Evolutionary conservation across 805 yeast genomes (phyloP).

Genomic region (Saturnispora sekii): DNA sequence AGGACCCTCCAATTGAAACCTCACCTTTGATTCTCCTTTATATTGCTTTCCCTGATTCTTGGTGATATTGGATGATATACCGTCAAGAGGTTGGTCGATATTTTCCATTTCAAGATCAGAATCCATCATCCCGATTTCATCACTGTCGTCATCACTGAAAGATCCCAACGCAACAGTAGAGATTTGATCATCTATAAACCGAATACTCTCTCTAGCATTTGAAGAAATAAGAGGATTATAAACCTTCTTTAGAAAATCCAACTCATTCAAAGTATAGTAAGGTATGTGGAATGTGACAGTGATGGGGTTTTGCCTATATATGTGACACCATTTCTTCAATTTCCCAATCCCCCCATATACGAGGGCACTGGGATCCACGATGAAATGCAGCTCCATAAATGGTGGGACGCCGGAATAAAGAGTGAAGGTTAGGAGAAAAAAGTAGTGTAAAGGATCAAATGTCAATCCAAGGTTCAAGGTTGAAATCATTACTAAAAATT

Average conservation of each 20-base stretch:
- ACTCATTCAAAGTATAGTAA: slow-evolving; percentile 45
- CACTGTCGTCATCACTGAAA: slow-evolving; percentile 10
- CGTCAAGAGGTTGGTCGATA: not conserved
- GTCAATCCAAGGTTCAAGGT: not conserved
- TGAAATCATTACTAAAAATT: not conserved
- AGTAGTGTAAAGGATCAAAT: not conserved
- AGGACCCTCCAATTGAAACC: slow-evolving; percentile 29
- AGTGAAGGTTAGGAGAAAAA: not conserved
- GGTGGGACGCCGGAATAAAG: not conserved
- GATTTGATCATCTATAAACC: slow-evolving; percentile 40
- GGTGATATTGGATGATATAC: not conserved
- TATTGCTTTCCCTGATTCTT: not conserved
- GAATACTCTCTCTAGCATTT: slow-evolving; percentile 57
- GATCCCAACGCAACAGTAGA: slow-evolving; percentile 7
- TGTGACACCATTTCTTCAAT: slow-evolving; percentile 48
- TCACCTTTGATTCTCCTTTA: not conserved
- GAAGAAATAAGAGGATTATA: slow-evolving; percentile 42
- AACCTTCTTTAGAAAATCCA: slow-evolving; percentile 49
- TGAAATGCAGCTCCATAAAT: slow-evolving; percentile 27
- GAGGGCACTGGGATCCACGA: slow-evolving; percentile 59
- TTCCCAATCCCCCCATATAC: slow-evolving; percentile 57
- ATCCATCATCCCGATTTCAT: slow-evolving; percentile 5
- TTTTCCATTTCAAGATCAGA: slow-evolving; percentile 5
- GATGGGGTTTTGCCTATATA: not conserved
- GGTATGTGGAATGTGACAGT: slow-evolving; percentile 40